Base-by-base conservation (phyloP, 768 basidiomycete species). In the Boletus eberwhitei region DNA sequence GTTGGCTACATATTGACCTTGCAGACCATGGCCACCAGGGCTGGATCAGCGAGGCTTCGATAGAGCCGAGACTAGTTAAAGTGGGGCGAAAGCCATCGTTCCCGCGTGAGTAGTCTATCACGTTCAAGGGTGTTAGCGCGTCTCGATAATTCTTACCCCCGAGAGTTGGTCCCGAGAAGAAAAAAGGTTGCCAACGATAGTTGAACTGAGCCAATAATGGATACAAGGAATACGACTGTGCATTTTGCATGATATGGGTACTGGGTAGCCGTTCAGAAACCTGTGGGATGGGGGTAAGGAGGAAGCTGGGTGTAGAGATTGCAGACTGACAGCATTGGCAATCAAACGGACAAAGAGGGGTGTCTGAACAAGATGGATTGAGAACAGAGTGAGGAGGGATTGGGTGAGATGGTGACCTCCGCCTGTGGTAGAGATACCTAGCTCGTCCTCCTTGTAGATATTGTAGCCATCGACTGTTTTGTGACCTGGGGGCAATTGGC, bases 301-400 rank as follows among this genome's bases (percentile, higher is more conserved):
- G 29, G 44, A 24, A 9, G 13, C 4, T 13, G 22, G n/a, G 3
- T 6, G 17, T 13, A 8, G 19, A 39, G 22, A 36, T n/a, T 36
- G 35, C 37, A 22, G 43, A 76, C 89, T 72, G 63, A 91, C 92
- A 93, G 63, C 92, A 93, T 36, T 89, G 77, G 69, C 92, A 93
- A 68, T 93, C 92, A 65, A 93, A 93, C 7, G 92, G 92, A 73
- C 91, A 93, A 38, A 88, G 69, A 4, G 88, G 81, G 0, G 91
- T 92, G 68, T 89, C 91, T 93, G 71, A 32, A 55, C 29, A 35
- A 42, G 57, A 59, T 64, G 55, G 64, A 68, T 49, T 58, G 48
- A 42, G 68, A 54, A 59, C 29, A 54, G 50, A 58, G 54, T 57
- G 48, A 31, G 16, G 41, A 17, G 31, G 26, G 38, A 34, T 39